phyloP scores from a whole-genome alignment of 371 early-diverging fungal genomes.

The Apophysomyces ossiformis region DNA sequence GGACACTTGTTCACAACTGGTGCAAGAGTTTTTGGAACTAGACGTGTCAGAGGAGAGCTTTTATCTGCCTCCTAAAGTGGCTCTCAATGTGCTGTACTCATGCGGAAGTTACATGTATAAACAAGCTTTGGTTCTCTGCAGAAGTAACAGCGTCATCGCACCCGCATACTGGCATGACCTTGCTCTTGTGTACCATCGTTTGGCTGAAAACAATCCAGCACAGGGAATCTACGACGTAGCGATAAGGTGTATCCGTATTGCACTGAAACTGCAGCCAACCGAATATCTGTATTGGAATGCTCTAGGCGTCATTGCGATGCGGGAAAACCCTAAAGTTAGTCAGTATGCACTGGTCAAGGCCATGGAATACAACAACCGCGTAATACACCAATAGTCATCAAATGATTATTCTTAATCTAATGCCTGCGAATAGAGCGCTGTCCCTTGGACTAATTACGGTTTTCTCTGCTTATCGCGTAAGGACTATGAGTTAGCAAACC shows the following conservation, averaged over 20 bases:
- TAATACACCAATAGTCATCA: conserved; percentile 25
- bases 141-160: conserved; percentile 35
- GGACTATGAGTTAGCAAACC: conserved; percentile 81
- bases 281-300: conserved; percentile 75
- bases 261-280: conserved; percentile 67
- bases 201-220: conserved; percentile 28
- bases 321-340: conserved; percentile 60
- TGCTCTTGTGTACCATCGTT: conserved; percentile 45
- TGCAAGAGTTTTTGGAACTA: conserved; percentile 35
- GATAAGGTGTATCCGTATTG: conserved; percentile 61
- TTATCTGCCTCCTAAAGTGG: conserved; percentile 37
- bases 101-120: conserved; percentile 57
- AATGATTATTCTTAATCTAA: not conserved
- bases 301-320: conserved; percentile 71
- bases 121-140: conserved; percentile 53
- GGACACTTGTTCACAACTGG: conserved; percentile 28
- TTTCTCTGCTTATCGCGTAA: conserved; percentile 75
- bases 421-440: conserved; percentile 48
- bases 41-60: conserved; percentile 30
- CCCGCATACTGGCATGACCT: conserved; percentile 58
- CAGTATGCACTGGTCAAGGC: conserved; percentile 90
- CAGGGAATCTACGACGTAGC: conserved; percentile 25
- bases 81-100: conserved; percentile 43
- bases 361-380: conserved; percentile 71
- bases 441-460: conserved; percentile 86